Conservation (phyloP, 176 grass and related monocot species). For the Thinopyrum elongatum region DNA sequence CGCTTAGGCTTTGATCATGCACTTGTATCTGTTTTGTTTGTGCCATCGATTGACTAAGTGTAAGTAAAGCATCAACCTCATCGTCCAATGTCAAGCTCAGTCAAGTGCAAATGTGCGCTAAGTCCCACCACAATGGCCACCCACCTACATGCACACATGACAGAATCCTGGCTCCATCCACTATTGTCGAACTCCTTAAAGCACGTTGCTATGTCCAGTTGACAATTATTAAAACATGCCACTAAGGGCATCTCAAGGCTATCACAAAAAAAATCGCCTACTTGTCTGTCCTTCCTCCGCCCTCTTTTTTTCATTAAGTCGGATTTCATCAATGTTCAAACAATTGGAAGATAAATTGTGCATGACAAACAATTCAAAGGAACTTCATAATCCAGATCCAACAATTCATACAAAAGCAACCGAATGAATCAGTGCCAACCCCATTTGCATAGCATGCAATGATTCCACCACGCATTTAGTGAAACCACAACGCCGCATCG, state of each 20-base stretch:
- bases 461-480: no score
- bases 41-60: background rate
- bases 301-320: no score
- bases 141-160: background rate
- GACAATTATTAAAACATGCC: background rate
- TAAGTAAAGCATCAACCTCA: background rate
- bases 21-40: background rate
- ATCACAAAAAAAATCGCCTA: background rate
- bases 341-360: no score
- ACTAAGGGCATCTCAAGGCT: background rate
- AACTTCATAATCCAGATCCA: no score
- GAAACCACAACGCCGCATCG: no score
- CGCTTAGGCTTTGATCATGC: background rate
- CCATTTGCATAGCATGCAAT: no score
- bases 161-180: background rate
- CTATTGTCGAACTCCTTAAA: background rate
- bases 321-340: no score
- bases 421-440: no score
- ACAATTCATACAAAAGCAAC: no score
- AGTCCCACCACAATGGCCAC: background rate
- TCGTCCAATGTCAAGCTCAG: background rate
- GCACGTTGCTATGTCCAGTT: background rate
- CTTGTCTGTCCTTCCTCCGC: no score
- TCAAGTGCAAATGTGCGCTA: background rate
- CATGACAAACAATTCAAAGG: no score